Base-by-base conservation (phyloP, 2,329 filamentous ascomycete genomes). In the Paraphaeosphaeria sporulosa region DNA sequence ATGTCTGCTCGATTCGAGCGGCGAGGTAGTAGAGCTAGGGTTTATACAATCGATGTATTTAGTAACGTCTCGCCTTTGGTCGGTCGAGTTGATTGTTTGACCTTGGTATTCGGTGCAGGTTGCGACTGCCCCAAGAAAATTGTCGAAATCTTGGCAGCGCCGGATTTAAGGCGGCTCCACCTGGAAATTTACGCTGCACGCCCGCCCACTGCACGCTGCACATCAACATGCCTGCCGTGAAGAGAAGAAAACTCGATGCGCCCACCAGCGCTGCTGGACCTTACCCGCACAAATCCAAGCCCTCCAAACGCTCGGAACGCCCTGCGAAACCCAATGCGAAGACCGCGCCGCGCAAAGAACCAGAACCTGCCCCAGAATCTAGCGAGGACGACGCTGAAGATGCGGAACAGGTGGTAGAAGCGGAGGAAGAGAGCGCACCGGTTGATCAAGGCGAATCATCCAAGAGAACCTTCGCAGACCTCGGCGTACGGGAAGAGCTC, bases 401-500 rank as follows among this genome's bases (percentile, higher is more conserved):
- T 3, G 59, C 55, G 23, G 51, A 19, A 15, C 63, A 60, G 52
- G 61, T 47, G 7, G 59, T 44, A 21, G 47, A 17, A 1, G 50
- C 52, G 34, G 38, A 58, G 9, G 63, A 60, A 12, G 57, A 64
- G 32, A 63, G 57, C 4, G 34, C 57, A 30, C 61, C 40, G 23
- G 55, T n/a, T 25, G 57, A 62, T 50, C 55, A 54, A 17, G 73
- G 73, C 71, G 78, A 80, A 72, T 76, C 76, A 64, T 61, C 75
- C 64, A 80, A 79, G 71, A 90, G 89, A 79, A 87, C 87, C 0
- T 92, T 92, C 71, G 87, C 85, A 57, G 89, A 92, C 36, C 76
- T 92, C 47, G 94, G 94, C 25, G 86, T 98, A 52, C 91, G 94
- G 60, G 92, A 96, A 58, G 87, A 91, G 32, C 85, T 99, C 55